Evolutionary conservation across 768 basidiomycete species (phyloP), one percentile per base, ranked within the genome.

Genomic region (Chalciporus chontae): DNA sequence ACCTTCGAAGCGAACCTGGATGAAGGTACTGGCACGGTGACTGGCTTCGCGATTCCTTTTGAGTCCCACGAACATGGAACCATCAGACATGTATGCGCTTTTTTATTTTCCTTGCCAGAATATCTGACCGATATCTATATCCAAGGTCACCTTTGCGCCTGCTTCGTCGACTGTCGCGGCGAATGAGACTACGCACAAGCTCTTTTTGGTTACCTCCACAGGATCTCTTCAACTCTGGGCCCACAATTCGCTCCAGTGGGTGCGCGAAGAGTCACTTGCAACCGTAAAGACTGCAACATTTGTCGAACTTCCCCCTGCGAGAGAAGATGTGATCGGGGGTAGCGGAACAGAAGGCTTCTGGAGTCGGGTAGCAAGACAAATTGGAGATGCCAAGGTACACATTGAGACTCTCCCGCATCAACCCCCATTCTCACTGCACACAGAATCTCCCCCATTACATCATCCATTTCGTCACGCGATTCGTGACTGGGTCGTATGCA

Each of bases 181-280:
- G 47, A 69, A 61, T 7, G 69, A 76, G 15, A 53, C 73, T 72
- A 77, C 15, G 50, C 47, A 63, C 27, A 63, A 51, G 49, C 36
- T 84, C 6, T 63, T 83, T 17, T 47, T 91, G 17, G 83, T 84
- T 1, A 88, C 88, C 0, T 78, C 80, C n/a, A 85, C 86, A 2
- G 91, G 90, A 9, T 74, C 88, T 4, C 59, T 94, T 23, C 87
- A 93, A 56, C 68, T 86, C 8, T 90, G 90, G 87, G 71, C 80
- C 41, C 75, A 78, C 19, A 72, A 80, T 24, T 61, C 72, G 31
- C 69, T 81, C 24, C 73, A 77, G 24, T 95, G 92, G 91, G 79
- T 77, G 0, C 76, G 93, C 42, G 93, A 95, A 61, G 94, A 97
- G 62, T 77, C 80, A 2, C 73, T 95, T 9, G 72, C 89, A 0